Conservation (phyloP, 345 rosid species). For the Euphorbia peplus region DNA sequence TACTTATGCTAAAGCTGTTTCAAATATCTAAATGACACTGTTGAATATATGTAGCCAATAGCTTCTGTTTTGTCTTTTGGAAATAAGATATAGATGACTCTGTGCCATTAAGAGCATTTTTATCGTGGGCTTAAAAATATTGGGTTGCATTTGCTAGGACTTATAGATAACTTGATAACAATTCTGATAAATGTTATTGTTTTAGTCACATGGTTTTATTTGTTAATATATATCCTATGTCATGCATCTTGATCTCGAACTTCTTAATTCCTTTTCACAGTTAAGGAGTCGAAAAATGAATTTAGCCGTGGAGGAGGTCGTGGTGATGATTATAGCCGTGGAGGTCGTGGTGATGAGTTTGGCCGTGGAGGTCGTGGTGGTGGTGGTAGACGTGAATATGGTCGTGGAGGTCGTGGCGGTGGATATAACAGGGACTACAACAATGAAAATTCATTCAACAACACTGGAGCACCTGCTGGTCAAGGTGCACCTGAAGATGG, state of each 20-base stretch:
- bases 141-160: neutral
- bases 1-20: too few species aligned
- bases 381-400: neutral
- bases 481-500: conserved; percentile 21
- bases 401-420: conserved; percentile 22
- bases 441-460: conserved; percentile 14
- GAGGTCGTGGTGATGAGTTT: conserved; percentile 25
- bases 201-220: neutral
- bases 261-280: conserved; percentile 2
- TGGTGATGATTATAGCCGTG: conserved; percentile 4
- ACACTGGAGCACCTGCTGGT: conserved; percentile 1
- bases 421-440: conserved; percentile 21
- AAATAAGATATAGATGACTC: neutral
- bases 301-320: conserved; percentile 20
- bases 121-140: neutral
- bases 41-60: too few species aligned
- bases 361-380: conserved; percentile 20
- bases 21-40: too few species aligned
- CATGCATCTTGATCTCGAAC: neutral
- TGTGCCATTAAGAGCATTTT: neutral
- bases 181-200: neutral
- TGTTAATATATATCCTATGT: neutral
- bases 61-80: too few species aligned
- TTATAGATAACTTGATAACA: neutral
- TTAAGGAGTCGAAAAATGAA: conserved; percentile 23